Evolutionary conservation across 108 stramenopile species (phyloP), one percentile per base, ranked within the genome.

Genomic region (Schizochytrium sp.): DNA sequence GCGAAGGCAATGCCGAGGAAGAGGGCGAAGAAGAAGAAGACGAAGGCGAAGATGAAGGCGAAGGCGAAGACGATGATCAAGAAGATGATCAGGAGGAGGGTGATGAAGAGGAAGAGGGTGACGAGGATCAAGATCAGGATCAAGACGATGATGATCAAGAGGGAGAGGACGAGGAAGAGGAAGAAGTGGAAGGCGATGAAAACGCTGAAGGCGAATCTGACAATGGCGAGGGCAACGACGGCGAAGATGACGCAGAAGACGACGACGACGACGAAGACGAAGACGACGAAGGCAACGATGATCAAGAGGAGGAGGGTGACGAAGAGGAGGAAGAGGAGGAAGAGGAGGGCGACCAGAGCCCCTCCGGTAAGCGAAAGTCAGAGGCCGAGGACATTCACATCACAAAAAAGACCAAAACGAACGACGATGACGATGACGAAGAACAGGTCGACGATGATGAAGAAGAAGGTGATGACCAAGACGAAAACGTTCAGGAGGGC

Each of bases 391-490:
- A 38, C 42, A 12, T 44, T 15, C 42, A 69, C 64, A 69, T 38
- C 64, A 44, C 64, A 38, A 69, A 69, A 69, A 69, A 69, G 64
- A 7, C 64, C 12, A 69, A 69, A 15, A 69, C 64, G 42, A 44
- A 38, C 28, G 64, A 12, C 42, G 19, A 38, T 44, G 28, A 38
- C 12, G 64, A 69, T 38, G 64, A 38, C 64, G 40, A 15, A 3
- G 59, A 17, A 2, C 28, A 28, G 28, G 28, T 28, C 28, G 28
- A 28, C 28, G 28, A 28, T 28, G 28, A 28, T 28, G 28, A 28
- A 28, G 28, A 28, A 28, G 28, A 28, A 28, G 28, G 28, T 28
- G 28, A 28, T 28, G 28, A 28, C 28, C 28, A 28, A 28, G 28
- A 28, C 28, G 28, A 28, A 28, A 28, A 28, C 28, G 28, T 28